These are phyloP conservation scores for Populus deltoides DNA, from an alignment of 345 rosid genomes.

Conservation along the genomic window DNA sequence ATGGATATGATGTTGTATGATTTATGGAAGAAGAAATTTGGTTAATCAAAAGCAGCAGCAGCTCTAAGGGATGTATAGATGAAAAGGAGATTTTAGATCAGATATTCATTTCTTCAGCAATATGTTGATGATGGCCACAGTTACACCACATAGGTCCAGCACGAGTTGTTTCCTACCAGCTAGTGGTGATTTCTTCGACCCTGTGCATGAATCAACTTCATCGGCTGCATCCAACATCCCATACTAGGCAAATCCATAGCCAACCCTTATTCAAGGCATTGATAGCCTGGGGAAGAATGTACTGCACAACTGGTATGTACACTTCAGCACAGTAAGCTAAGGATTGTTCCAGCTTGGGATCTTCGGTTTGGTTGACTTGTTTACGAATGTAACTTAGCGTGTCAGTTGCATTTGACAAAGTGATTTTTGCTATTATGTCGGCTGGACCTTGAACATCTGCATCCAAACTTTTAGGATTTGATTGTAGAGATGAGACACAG, in stretches of 20 bases:
- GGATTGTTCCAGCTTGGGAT: slow-evolving; percentile 52
- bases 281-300: slow-evolving; percentile 81
- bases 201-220: slow-evolving; percentile 57
- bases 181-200: slow-evolving; percentile 41
- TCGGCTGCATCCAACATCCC: slow-evolving; percentile 52
- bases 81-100: too few species aligned
- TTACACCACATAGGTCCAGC: slow-evolving; percentile 52
- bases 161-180: slow-evolving; percentile 48
- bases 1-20: too few species aligned
- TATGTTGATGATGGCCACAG: slow-evolving; percentile 53
- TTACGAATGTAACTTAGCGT: slow-evolving; percentile 46
- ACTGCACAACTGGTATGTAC: slow-evolving; percentile 68
- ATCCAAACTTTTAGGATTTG: slow-evolving; percentile 17
- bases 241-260: slow-evolving; percentile 60
- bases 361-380: slow-evolving; percentile 36
- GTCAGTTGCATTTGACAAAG: slow-evolving; percentile 52
- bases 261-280: slow-evolving; percentile 45
- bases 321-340: slow-evolving; percentile 73
- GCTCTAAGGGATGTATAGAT: neutral
- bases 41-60: neutral
- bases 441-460: slow-evolving; percentile 50
- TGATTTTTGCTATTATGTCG: slow-evolving; percentile 32
- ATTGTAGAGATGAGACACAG: slow-evolving; percentile 46
- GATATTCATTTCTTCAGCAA: slow-evolving; percentile 24
- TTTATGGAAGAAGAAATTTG: neutral